Base-by-base conservation (phyloP, 1,139 yeast species). In the Zygoascus meyerae region DNA sequence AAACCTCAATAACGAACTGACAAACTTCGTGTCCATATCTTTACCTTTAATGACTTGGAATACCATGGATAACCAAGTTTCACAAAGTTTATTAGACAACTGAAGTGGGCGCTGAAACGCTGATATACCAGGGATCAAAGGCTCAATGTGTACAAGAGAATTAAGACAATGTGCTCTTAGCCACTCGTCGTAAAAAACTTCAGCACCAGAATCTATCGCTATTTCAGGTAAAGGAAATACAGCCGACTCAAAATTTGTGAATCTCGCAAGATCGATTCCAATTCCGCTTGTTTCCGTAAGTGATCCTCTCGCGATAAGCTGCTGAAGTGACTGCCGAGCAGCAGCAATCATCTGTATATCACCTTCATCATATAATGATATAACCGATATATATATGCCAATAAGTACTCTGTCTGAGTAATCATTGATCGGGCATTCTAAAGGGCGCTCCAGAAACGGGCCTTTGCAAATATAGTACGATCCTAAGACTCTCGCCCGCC, bases 121-220 rank as follows among this genome's bases (percentile, higher is more conserved):
- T 9, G 32, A 21, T 16, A 36, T 30, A 11, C 40, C 39, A n/a
- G 45, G 45, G 15, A 42, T 14, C 11, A 15, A 12, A 14, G 29
- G 15, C 8, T 14, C 28, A 16, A 42, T 16, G 30, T 37, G 29
- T 3, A 40, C 41, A 11, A 42, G 40, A 36, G 36, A 35, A n/a
- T 30, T 42, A 1, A 42, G 21, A 16, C 45, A 42, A 15, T 35
- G 31, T 5, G 17, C 15, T 21, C n/a, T 29, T n/a, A 42, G 14
- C 45, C 45, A 42, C 8, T 31, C 29, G 15, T 42, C 45, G 18
- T 42, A 42, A 6, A 40, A 40, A 3, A 42, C 32, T 5, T 35
- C 40, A 10, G 17, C 30, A 11, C 18, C 14, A 10, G 18, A n/a
- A 17, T 18, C 11, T 11, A 35, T n/a, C 9, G 18, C 7, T 11